Evolutionary conservation across 2,329 filamentous ascomycete species (phyloP), one percentile per base, ranked within the genome.

Genomic region (Anisogramma anomala): DNA sequence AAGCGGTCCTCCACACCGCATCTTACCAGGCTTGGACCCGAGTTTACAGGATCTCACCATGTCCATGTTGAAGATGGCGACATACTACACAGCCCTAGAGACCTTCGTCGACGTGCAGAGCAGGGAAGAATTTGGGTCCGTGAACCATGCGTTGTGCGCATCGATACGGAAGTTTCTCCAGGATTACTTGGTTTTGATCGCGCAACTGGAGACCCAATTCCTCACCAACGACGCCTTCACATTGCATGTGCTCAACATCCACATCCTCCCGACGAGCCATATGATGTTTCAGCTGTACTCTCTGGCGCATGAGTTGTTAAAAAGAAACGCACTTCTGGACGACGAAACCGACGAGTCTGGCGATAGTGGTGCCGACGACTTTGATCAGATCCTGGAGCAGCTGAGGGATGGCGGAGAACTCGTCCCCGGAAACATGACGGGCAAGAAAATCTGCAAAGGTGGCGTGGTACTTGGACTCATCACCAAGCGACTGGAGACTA

Each of bases 91-190:
- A 33, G 88, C 91, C 0, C 71, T 96, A 27, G 86, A 95, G 55
- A 79, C 85, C 3, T 96, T 95, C 59, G 80, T 96, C 36, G 89
- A 98, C 55, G 84, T 95, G 1, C 86, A 95, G 58, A 94, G 88
- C 57, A 73, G 86, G 31, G 85, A 91, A 38, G 85, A 95, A 56
- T 95, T 89, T 60, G 91, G 91, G 7, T 81, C 84, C 15, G 89
- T 98, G 47, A 96, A 93, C 57, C 91, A 98, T 63, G 88, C 91
- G 1, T 68, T 98, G 23, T 96, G 91, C 60, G 89, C 91, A n/a
- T 84, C 89, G 6, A 86, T 98, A 53, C 78, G 91, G 46, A 93
- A 85, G 56, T 71, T 93, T 33, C 65, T 98, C 20, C 91, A 94
- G 45, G 91, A 98, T 59, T 98, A 96, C 57, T 69, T 96, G 43